These are phyloP conservation scores for Trametopsis cervina DNA, from an alignment of 768 basidiomycete genomes.

Conservation along the genomic window DNA sequence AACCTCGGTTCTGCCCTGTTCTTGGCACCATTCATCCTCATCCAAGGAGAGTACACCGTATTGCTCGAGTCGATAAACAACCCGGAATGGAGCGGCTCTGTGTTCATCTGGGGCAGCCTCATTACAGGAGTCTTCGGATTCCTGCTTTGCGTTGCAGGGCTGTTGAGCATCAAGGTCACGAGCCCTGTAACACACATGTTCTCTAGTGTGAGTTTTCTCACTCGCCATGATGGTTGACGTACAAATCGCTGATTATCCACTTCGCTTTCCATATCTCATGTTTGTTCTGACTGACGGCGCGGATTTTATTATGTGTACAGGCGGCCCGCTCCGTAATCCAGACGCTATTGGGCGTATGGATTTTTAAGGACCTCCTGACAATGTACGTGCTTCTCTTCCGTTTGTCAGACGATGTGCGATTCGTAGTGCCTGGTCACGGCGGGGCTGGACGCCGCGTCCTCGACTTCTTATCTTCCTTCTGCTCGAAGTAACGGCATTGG, in stretches of 20 bases:
- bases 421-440: background rate
- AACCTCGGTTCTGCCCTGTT: constrained; percentile 62
- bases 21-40: constrained; percentile 54
- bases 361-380: constrained; percentile 70
- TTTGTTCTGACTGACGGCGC: background rate
- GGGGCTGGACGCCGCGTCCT: too few relatives aligned
- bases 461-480: background rate
- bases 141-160: constrained; percentile 69
- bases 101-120: constrained; percentile 58
- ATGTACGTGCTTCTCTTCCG: constrained; percentile 39
- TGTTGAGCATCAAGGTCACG: constrained; percentile 78
- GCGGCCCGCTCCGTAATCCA: constrained; percentile 81
- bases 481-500: background rate
- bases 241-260: constrained; percentile 10
- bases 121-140: constrained; percentile 78
- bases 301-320: too few relatives aligned
- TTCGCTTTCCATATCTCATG: background rate
- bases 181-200: constrained; percentile 86
- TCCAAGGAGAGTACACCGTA: constrained; percentile 45
- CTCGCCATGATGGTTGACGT: background rate
- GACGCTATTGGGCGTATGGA: constrained; percentile 69
- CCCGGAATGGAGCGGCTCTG: constrained; percentile 39
- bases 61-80: constrained; percentile 33
- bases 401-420: too few relatives aligned
- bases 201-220: constrained; percentile 50